A percentile compares a stretch with the other conserved stretches of the same genome.
Evolutionary conservation across 1,139 yeast genomes (phyloP).

Genomic region (Chernovozyma sophiae-reginae): DNA sequence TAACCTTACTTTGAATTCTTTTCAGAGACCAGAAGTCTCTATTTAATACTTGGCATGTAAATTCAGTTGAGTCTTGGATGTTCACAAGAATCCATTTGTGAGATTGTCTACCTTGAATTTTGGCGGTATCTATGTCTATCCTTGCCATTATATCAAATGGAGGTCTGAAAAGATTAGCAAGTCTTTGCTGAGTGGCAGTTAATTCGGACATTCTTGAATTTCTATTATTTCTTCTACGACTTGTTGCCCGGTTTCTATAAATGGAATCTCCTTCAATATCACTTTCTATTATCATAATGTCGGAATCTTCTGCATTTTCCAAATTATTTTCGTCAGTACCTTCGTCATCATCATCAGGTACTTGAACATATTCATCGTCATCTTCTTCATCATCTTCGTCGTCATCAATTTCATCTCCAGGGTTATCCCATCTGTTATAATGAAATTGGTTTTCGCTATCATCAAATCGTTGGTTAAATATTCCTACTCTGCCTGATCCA

Average conservation of each 20-base stretch:
- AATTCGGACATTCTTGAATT: conserved; percentile 29
- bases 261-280: conserved; percentile 24
- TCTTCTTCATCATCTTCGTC: conserved; percentile 18
- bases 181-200: conserved; percentile 62
- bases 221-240: conserved; percentile 29
- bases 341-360: conserved; percentile 12
- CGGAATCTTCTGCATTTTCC: conserved; percentile 21
- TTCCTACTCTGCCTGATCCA: conserved; percentile 39
- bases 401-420: conserved; percentile 17
- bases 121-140: conserved; percentile 68
- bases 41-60: conserved; percentile 84
- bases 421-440: conserved; percentile 14
- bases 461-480: conserved; percentile 42
- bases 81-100: conserved; percentile 84
- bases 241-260: background rate
- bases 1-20: conserved; percentile 61
- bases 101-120: conserved; percentile 54
- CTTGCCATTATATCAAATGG: conserved; percentile 85
- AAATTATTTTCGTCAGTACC: conserved; percentile 15
- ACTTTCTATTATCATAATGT: conserved; percentile 24
- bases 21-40: conserved; percentile 87
- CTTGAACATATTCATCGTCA: conserved; percentile 27
- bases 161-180: conserved; percentile 83
- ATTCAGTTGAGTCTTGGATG: conserved; percentile 80
- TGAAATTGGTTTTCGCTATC: conserved; percentile 27